Base-by-base conservation (phyloP, 306 rosid species). In the Hippophae tibetana region DNA sequence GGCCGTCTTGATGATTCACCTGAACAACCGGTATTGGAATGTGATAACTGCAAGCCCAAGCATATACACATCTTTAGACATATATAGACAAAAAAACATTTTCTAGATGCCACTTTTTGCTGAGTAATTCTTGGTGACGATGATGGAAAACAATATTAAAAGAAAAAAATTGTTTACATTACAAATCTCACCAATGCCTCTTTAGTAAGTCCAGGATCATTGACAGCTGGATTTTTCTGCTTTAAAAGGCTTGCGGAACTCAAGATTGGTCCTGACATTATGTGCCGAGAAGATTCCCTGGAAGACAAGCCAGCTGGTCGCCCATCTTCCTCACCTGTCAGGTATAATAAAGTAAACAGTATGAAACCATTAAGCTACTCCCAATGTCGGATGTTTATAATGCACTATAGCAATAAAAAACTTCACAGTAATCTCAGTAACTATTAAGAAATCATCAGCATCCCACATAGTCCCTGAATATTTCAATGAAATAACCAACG, bases 1-100 rank as follows among this genome's bases (percentile, higher is more conserved):
- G 77, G 90, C 47, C 90, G 92, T 79, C 95, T 82, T 14, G 90
- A 74, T 64, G 95, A 82, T 65, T 94, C 97, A 71, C 89, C 75
- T 18, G 97, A 75, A 61, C 85, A 84, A 52, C 94, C 95, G 7
- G 67, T 67, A 65, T 79, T 84, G 65, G 84, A 51, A 54, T 69
- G 67, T 57, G 83, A 56, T 61, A 80, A 65, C 97, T 90, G 90
- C 84, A 73, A 38, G 47, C 8, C 40, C 64, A 46, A 68, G 46
- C 43, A 66, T 56, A 67, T 57, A 47, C 47, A 50, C 40, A 56
- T 6, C 31, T 52, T 26, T 48, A n/a, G 47, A 60, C 10, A 6
- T 6, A 43, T 13, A 31, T 31, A 31, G 3, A 31, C 38, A 31
- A 31, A 31, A 31, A 31, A 31, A 31, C 4, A 4, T 2, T 2